phyloP scores from a whole-genome alignment of 179 eudicot species.

The Drosera spatulata region DNA sequence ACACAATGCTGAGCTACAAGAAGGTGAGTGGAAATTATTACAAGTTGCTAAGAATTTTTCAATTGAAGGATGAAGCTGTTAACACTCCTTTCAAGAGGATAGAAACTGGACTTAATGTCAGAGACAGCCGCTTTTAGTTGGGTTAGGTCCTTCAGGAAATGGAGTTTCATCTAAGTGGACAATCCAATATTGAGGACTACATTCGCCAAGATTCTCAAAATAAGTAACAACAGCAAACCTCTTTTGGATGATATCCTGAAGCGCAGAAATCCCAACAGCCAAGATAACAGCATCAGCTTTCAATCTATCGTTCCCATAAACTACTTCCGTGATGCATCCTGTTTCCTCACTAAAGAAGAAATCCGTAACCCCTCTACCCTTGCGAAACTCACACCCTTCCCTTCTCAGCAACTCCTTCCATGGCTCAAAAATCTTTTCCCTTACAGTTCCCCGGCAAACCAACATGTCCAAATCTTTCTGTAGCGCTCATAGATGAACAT shows the following conservation, averaged over 20 bases:
- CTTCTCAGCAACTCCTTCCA: constrained; percentile 50
- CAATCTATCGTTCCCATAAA: constrained; percentile 60
- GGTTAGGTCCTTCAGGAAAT: too few relatives aligned
- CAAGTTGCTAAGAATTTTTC: constrained; percentile 9
- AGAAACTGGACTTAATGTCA: too few relatives aligned
- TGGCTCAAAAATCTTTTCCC: constrained; percentile 52
- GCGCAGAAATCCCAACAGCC: constrained; percentile 48
- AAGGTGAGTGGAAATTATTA: constrained; percentile 4
- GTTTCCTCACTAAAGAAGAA: constrained; percentile 40
- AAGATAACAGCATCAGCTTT: constrained; percentile 48
- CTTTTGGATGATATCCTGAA: constrained; percentile 49
- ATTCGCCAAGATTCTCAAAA: too few relatives aligned
- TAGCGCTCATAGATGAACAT: constrained; percentile 1
- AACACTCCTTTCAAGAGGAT: too few relatives aligned
- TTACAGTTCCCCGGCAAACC: constrained; percentile 53
- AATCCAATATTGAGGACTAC: too few relatives aligned
- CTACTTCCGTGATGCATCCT: constrained; percentile 48
- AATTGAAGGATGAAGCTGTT: too few relatives aligned
- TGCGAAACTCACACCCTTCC: constrained; percentile 50
- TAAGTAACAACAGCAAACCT: constrained; percentile 19
- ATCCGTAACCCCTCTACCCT: constrained; percentile 64
- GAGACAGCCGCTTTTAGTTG: too few relatives aligned
- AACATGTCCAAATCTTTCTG: constrained; percentile 56
- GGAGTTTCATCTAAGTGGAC: too few relatives aligned
- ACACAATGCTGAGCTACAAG: constrained; percentile 61